phyloP scores from a whole-genome alignment of 2,329 filamentous ascomycete genomes.

The Cordyceps cateniannulata region DNA sequence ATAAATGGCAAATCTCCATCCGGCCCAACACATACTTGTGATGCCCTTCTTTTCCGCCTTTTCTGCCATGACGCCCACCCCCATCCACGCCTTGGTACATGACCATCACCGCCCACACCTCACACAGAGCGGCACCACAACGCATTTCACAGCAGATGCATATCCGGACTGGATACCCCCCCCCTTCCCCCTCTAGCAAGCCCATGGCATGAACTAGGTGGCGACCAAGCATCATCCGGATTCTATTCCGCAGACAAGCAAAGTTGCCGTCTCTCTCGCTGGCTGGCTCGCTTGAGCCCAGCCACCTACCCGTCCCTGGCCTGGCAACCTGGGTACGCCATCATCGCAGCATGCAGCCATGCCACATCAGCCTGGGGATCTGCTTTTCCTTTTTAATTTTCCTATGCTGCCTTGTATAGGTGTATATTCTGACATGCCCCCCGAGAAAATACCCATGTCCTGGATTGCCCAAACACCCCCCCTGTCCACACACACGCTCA shows the following conservation, averaged over 20 bases:
- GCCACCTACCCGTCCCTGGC: not conserved
- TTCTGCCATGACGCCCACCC: not conserved
- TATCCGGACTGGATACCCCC: constrained; percentile 7
- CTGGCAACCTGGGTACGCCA: not conserved
- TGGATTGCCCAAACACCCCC: not conserved
- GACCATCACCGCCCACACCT: not conserved
- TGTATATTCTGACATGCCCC: not conserved
- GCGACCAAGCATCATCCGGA: not conserved
- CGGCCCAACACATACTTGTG: not conserved
- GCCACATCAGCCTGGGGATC: not conserved
- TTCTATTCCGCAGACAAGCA: constrained; percentile 9
- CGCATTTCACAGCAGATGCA: not conserved
- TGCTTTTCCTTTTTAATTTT: not conserved
- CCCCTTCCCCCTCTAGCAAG: not conserved
- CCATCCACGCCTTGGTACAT: not conserved
- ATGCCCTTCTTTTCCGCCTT: not conserved
- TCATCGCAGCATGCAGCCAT: not conserved
- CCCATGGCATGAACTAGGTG: not conserved
- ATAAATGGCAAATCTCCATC: not conserved
- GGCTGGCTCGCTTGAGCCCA: not conserved
- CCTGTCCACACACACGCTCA: not conserved
- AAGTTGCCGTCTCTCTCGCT: not conserved
- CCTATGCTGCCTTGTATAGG: not conserved
- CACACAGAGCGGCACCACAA: not conserved
- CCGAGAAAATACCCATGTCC: not conserved